Evolutionary conservation across 140 eudicot genomes (phyloP).

Genomic region (Artemisia princeps): DNA sequence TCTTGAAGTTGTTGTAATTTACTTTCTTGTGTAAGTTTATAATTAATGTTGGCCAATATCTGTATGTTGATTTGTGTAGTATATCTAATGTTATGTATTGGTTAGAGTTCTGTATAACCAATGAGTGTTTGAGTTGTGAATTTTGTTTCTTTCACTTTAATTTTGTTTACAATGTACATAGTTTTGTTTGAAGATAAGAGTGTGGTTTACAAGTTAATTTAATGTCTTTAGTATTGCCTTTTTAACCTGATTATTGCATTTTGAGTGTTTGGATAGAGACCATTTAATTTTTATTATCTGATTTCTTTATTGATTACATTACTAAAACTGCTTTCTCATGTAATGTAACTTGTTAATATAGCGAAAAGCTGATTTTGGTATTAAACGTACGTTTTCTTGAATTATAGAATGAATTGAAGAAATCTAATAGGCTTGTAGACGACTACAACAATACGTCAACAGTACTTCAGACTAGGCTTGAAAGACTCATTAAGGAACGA

Average conservation of each 20-base stretch:
- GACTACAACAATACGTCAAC: conserved; percentile 32
- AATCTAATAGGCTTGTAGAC: conserved; percentile 33
- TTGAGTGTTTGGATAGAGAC: too few relatives aligned
- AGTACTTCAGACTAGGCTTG: conserved; percentile 58
- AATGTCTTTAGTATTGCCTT: neutral
- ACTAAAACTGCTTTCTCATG: neutral
- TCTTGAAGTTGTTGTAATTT: conserved; percentile 9
- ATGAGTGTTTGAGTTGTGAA: conserved; percentile 17
- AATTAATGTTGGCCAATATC: conserved; percentile 10
- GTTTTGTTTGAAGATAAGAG: too few relatives aligned
- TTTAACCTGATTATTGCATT: too few relatives aligned
- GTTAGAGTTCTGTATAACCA: conserved; percentile 13
- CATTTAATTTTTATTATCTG: too few relatives aligned
- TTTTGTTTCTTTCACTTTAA: conserved; percentile 19
- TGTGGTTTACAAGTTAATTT: neutral
- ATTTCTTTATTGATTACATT: too few relatives aligned
- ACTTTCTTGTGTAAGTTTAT: neutral
- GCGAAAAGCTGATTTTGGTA: neutral
- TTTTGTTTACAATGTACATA: neutral
- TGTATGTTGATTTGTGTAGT: neutral
- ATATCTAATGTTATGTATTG: neutral
- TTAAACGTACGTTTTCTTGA: conserved; percentile 8
- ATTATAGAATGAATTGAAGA: conserved; percentile 48
- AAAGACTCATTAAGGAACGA: conserved; percentile 65
- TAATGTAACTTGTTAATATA: neutral